Evolutionary conservation across 177 flowering plant species (phyloP).

Genomic region (Telopea speciosissima): DNA sequence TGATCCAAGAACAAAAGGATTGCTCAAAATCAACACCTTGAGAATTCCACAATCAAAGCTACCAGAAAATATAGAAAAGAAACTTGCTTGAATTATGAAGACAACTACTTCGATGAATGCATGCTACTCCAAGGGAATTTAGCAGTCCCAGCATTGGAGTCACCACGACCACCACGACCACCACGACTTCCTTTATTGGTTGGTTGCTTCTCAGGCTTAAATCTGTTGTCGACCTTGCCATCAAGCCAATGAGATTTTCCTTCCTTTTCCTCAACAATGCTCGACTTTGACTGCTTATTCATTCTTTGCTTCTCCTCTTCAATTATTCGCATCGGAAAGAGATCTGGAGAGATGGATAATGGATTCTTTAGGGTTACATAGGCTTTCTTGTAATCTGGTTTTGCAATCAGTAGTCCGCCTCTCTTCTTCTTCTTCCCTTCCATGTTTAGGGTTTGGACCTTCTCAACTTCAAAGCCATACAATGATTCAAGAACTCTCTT

Average conservation of each 20-base stretch:
- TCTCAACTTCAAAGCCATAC: slow-evolving; percentile 83
- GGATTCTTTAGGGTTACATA: slow-evolving; percentile 70
- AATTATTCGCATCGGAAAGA: slow-evolving; percentile 49
- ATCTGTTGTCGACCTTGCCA: slow-evolving; percentile 18
- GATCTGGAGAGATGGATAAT: slow-evolving; percentile 56
- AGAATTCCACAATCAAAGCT: background rate
- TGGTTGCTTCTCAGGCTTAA: slow-evolving; percentile 18
- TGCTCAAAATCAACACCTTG: background rate
- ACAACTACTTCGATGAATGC: slow-evolving; percentile 31
- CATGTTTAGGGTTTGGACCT: slow-evolving; percentile 85
- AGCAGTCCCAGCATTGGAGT: slow-evolving; percentile 18
- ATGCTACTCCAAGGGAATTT: slow-evolving; percentile 93
- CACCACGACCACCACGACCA: slow-evolving; percentile 12
- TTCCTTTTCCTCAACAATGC: slow-evolving; percentile 52
- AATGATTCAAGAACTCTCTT: slow-evolving; percentile 85
- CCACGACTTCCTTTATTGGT: slow-evolving; percentile 12
- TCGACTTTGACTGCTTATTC: slow-evolving; percentile 46
- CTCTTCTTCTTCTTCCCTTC: slow-evolving; percentile 94
- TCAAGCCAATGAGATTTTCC: slow-evolving; percentile 54
- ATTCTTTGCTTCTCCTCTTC: slow-evolving; percentile 50
- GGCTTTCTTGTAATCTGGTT: slow-evolving; percentile 93
- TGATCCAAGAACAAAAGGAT: background rate
- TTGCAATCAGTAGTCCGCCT: slow-evolving; percentile 71
- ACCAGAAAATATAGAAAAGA: background rate
- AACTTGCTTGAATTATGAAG: background rate